Percentiles rank a stretch among this genome's conserved stretches.
Evolutionary conservation across 1,284 basidiomycete species (phyloP).

Genomic region (Boletellus deceptivus): DNA sequence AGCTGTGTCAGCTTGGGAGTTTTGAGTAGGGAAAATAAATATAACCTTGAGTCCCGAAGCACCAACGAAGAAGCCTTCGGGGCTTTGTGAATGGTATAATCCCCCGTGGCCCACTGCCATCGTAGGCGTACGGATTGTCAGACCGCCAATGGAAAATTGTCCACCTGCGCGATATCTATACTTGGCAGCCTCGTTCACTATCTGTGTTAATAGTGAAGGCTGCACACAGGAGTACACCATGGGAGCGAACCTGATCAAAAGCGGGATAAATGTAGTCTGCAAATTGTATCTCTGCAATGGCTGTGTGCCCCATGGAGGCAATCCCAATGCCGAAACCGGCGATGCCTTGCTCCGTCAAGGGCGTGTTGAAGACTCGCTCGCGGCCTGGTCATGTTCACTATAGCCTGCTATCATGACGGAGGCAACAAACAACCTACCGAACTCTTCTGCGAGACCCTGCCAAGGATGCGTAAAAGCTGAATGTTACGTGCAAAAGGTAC

Average conservation of each 20-base stretch:
- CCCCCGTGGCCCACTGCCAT: slow-evolving; percentile 94
- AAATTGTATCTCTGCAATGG: slow-evolving; percentile 93
- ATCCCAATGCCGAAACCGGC: slow-evolving; percentile 93
- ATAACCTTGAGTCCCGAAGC: slow-evolving; percentile 85
- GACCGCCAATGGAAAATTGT: slow-evolving; percentile 75
- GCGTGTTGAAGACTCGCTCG: slow-evolving; percentile 95
- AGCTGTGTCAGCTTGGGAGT: background rate
- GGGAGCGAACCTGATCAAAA: slow-evolving; percentile 74
- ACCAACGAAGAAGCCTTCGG: slow-evolving; percentile 92
- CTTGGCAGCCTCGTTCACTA: slow-evolving; percentile 96
- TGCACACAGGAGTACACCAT: background rate
- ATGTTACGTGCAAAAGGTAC: background rate
- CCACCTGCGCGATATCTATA: slow-evolving; percentile 89
- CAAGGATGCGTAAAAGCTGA: slow-evolving; percentile 7
- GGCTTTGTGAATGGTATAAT: slow-evolving; percentile 91
- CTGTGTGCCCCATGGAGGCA: slow-evolving; percentile 90
- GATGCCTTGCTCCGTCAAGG: slow-evolving; percentile 91
- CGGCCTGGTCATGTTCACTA: slow-evolving; percentile 50
- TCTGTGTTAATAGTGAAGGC: slow-evolving; percentile 41
- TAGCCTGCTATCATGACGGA: slow-evolving; percentile 5
- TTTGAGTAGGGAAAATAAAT: background rate
- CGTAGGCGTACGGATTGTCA: slow-evolving; percentile 86
- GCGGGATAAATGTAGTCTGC: slow-evolving; percentile 88
- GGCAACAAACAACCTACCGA: slow-evolving; percentile 51
- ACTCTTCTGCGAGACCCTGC: slow-evolving; percentile 89